Percentiles rank a stretch among this genome's conserved stretches.
These are phyloP conservation scores for Melastoma malabathricum DNA, from an alignment of 345 rosid species.

Conservation along the genomic window DNA sequence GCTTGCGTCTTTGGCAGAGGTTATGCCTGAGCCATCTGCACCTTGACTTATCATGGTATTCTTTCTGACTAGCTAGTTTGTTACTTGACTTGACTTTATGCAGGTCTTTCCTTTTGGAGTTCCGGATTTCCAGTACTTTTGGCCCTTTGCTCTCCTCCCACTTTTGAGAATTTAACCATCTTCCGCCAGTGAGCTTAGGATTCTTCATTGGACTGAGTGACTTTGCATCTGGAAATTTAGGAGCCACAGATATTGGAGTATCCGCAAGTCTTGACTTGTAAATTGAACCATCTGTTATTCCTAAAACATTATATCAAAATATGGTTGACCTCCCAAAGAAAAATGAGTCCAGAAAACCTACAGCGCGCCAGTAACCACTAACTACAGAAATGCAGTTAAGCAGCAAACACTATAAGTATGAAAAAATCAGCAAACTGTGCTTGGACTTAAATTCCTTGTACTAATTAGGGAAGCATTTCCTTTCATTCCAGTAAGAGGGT, in stretches of 20 bases:
- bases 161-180: constrained; percentile 18
- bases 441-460: too few relatives aligned
- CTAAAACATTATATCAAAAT: too few relatives aligned
- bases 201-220: constrained; percentile 22
- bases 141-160: constrained; percentile 25
- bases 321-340: too few relatives aligned
- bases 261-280: not conserved
- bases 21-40: constrained; percentile 86
- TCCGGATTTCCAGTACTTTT: constrained; percentile 30
- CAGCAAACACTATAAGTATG: too few relatives aligned
- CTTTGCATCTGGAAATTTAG: constrained; percentile 16
- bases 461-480: too few relatives aligned
- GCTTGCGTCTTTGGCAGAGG: constrained; percentile 70
- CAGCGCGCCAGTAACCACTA: too few relatives aligned
- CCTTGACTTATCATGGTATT: constrained; percentile 64
- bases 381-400: too few relatives aligned
- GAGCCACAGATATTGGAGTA: not conserved
- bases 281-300: too few relatives aligned
- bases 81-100: constrained; percentile 28
- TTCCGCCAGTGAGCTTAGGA: constrained; percentile 27
- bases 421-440: too few relatives aligned
- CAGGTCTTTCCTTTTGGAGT: constrained; percentile 30
- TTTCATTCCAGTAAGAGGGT: too few relatives aligned
- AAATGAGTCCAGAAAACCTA: too few relatives aligned
- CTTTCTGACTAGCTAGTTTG: constrained; percentile 31